Base-by-base conservation (phyloP, 176 grass and related monocot species). In the Triticum timopheevii region DNA sequence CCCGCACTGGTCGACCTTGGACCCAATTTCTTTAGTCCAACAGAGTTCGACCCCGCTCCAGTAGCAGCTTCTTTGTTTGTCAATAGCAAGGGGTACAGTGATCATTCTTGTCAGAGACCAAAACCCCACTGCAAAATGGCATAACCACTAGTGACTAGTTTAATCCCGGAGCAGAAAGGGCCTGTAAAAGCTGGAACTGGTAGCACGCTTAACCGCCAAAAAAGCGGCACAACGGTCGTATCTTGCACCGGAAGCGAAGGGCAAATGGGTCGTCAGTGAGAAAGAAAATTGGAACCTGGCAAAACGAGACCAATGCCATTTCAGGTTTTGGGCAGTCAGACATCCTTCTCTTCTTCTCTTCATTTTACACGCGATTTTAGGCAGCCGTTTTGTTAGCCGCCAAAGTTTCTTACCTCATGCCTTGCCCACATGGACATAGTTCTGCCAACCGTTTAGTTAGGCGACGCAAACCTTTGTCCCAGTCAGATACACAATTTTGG, bases 241-340 rank as follows among this genome's bases (percentile, higher is more conserved):
- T 68, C 80, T 84, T 87, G 61, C 24, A 56, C 35, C 8, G 47
- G 79, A 91, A 87, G 85, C 45, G 76, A 84, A 36, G 12, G 33
- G 7, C 36, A 39, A 39, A 39, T 39, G 39, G 42, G 3, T 44
- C 24, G 39, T 76, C 70, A 71, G 6, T 19, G 38, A 25, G 45
- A 35, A 81, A 8, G 50, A 54, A 54, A 17, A 7, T 19, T 6
- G 17, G 30, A 69, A n/a, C 38, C 24, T 84, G 73, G 7, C 65
- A 73, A 64, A 64, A 64, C 10, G 27, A 78, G 22, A 73, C 22
- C 70, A 15, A 45, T 73, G 23, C 7, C 23, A 11, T 80, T 23
- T 28, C 59, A 44, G 23, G 59, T 28, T 65, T 80, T 65, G 23
- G 8, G 10, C 61, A 45, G 11, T 65, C 61, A 30, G 25, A 30